phyloP scores from a whole-genome alignment of 371 early-diverging fungal species.

The Rhizomucor miehei region DNA sequence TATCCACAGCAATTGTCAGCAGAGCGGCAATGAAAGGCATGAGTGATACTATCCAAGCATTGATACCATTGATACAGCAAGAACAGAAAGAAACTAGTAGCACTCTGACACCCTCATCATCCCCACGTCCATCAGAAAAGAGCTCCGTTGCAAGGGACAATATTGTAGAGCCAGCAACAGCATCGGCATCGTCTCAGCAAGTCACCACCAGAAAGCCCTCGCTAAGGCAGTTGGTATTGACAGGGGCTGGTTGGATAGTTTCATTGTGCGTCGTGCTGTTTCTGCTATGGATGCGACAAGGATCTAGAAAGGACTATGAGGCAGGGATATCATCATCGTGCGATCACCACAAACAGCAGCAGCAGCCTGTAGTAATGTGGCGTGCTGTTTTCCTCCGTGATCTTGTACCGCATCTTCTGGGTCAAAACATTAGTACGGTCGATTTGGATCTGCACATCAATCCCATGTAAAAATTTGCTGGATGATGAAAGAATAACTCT shows the following conservation, averaged over 20 bases:
- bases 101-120: neutral
- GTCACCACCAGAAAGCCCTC: too few species aligned
- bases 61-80: constrained; percentile 13
- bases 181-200: too few species aligned
- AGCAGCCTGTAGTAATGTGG: constrained; percentile 9
- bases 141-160: neutral
- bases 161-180: neutral
- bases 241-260: too few species aligned
- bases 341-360: too few species aligned
- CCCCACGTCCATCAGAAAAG: neutral
- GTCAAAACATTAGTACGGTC: neutral
- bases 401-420: constrained; percentile 29
- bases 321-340: neutral
- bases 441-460: constrained; percentile 7
- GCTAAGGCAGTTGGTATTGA: too few species aligned
- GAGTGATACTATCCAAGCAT: constrained; percentile 21
- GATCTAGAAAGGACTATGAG: too few species aligned
- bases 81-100: too few species aligned
- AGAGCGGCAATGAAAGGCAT: constrained; percentile 39
- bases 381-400: constrained; percentile 52
- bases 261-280: too few species aligned
- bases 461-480: constrained; percentile 11
- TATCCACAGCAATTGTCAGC: constrained; percentile 27
- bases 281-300: too few species aligned
- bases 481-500: too few species aligned